Evolutionary conservation across 2,329 filamentous ascomycete species (phyloP).

Genomic region (Colletotrichum tamarilloi): DNA sequence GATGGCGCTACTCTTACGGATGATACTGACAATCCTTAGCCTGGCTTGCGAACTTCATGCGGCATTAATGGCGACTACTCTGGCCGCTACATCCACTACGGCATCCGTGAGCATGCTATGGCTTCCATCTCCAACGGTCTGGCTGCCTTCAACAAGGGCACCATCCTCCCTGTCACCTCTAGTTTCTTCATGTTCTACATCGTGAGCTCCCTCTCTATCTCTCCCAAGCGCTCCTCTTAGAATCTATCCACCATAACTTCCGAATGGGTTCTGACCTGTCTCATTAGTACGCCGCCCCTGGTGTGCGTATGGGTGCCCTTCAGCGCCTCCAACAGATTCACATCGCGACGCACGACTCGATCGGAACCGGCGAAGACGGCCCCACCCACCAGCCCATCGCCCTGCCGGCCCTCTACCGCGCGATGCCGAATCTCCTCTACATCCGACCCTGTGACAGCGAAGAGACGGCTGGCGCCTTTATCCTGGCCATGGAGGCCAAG

Average conservation of each 20-base stretch:
- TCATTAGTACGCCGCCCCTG: conserved; percentile 62
- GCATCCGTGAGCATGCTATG: conserved; percentile 73
- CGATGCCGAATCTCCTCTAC: conserved; percentile 72
- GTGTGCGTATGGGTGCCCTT: conserved; percentile 70
- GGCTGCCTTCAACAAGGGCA: conserved; percentile 65
- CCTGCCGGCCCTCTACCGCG: conserved; percentile 66
- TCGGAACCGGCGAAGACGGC: conserved; percentile 69
- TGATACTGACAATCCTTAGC: conserved; percentile 26
- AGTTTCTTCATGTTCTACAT: conserved; percentile 73
- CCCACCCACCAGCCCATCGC: conserved; percentile 73
- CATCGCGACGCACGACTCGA: conserved; percentile 70
- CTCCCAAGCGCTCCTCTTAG: neutral
- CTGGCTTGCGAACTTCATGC: conserved; percentile 51
- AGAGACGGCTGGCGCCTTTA: conserved; percentile 67
- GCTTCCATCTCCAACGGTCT: conserved; percentile 67
- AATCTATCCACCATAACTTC: neutral
- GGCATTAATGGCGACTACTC: conserved; percentile 65
- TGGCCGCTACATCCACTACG: conserved; percentile 69
- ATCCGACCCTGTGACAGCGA: conserved; percentile 70
- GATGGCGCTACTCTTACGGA: too few relatives aligned
- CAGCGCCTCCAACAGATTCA: conserved; percentile 67
- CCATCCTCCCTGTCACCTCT: conserved; percentile 67
- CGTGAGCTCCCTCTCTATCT: conserved; percentile 43
- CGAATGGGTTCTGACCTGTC: neutral
- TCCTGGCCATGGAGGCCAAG: conserved; percentile 54